Percentiles rank a stretch among this genome's conserved stretches.
Evolutionary conservation across 2,329 filamentous ascomycete genomes (phyloP).

Genomic region (Colletotrichum sansevieriae): DNA sequence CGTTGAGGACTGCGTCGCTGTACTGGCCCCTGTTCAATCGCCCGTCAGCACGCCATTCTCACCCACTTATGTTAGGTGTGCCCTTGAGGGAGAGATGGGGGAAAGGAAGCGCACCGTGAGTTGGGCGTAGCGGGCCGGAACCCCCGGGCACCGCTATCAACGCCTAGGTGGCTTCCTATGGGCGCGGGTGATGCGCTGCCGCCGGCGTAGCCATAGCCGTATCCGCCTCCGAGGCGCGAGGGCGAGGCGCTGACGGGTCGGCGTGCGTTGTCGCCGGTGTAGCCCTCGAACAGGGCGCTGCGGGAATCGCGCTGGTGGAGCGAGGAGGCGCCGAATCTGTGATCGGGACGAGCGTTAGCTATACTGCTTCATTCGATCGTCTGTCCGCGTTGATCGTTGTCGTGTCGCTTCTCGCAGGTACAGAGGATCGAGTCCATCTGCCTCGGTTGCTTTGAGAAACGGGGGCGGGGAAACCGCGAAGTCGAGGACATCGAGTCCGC

Average conservation of each 20-base stretch:
- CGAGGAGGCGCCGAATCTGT: conserved; percentile 75
- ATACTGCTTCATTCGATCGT: background rate
- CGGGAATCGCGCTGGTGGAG: conserved; percentile 81
- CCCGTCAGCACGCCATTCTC: conserved; percentile 10
- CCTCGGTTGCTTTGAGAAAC: no score
- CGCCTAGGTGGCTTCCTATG: conserved; percentile 46
- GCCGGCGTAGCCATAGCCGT: conserved; percentile 61
- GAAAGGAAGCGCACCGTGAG: conserved; percentile 61
- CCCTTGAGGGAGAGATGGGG: background rate
- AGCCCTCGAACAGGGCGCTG: conserved; percentile 81
- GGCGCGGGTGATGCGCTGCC: conserved; percentile 29
- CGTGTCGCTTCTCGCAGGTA: background rate
- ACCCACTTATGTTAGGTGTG: background rate
- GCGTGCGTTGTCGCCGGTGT: conserved; percentile 64
- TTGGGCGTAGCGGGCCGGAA: conserved; percentile 80
- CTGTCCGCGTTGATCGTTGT: no score
- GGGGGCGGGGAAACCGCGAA: background rate
- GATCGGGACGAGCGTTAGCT: conserved; percentile 3
- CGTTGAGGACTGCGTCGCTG: conserved; percentile 89
- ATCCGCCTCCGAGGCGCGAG: conserved; percentile 60
- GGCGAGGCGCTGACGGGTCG: conserved; percentile 61
- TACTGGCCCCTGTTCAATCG: conserved; percentile 80
- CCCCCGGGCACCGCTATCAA: conserved; percentile 51
- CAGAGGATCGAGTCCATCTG: background rate
- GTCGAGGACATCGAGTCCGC: background rate